Evolutionary conservation across 2,329 filamentous ascomycete genomes (phyloP), one percentile per base, ranked within the genome.

Genomic region (Penicillium polonicum): DNA sequence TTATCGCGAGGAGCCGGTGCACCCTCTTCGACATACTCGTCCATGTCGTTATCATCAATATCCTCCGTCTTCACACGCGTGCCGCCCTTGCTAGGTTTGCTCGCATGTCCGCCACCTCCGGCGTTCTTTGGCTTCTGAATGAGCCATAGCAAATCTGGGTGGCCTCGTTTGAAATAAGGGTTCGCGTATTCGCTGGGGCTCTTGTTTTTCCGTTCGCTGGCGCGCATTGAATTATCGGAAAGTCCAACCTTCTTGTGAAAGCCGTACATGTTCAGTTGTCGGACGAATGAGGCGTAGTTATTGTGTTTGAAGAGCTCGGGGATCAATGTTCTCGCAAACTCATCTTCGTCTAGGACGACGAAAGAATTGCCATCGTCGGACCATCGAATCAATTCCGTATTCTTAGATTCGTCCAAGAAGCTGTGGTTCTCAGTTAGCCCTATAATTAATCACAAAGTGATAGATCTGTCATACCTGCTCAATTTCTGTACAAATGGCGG

Each of bases 131-230:
- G 92, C 73, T 97, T 97, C 72, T 96, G 93, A 63, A 97, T 97
- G 56, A 97, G 81, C 93, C 93, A 97, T 5, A 97, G 80, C 48
- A 99, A 80, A 73, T 97, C 95, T 4, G 92, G 92, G 65, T 96
- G 88, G 5, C 92, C 93, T 45, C 92, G 89, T 67, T 92, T 90
- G 77, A 99, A 99, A 77, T 92, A 99, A 10, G 91, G 91, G 73
- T 99, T 97, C 66, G 90, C 92, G 74, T 99, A 99, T 80, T 97
- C 94, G 82, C 92, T 97, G 0, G 94, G 94, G 58, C 92, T 96
- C 79, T 99, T 99, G 72, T 93, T 93, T 74, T 97, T 96, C 60
- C 92, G 88, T 78, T 97, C 94, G 72, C 92, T 97, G 6, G 95
- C 92, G 65, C 94, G 90, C 89, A 99, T 95, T 0, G 92, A 97